Evolutionary conservation across 1,284 basidiomycete genomes (phyloP).

Genomic region (Cutaneotrichosporon mucoides): DNA sequence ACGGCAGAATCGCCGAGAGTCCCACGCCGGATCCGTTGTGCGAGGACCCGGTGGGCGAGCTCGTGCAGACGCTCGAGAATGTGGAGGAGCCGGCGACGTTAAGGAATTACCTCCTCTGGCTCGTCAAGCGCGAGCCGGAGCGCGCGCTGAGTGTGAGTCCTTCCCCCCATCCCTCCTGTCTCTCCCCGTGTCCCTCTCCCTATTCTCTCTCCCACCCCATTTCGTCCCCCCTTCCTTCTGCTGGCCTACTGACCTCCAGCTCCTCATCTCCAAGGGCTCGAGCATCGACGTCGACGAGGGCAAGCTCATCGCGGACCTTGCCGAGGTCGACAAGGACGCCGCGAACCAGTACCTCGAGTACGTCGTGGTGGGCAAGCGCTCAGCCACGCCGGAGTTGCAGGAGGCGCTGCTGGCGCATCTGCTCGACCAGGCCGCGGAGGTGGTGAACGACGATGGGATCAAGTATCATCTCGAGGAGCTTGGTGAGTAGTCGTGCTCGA

Average conservation of each 20-base stretch:
- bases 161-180: too few species aligned
- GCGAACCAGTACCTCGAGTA: constrained; percentile 73
- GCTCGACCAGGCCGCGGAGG: constrained; percentile 28
- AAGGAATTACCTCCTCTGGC: constrained; percentile 74
- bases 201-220: too few species aligned
- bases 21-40: constrained; percentile 63
- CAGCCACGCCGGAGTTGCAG: constrained; percentile 40
- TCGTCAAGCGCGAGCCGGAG: constrained; percentile 62
- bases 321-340: constrained; percentile 49
- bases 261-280: constrained; percentile 52
- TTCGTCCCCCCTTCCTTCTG: too few species aligned
- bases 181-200: too few species aligned
- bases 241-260: not conserved
- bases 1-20: constrained; percentile 64
- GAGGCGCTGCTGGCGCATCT: constrained; percentile 34
- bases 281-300: constrained; percentile 56
- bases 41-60: constrained; percentile 63
- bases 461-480: constrained; percentile 48
- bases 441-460: constrained; percentile 44
- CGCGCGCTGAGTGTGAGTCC: too few species aligned
- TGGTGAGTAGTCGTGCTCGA: constrained; percentile 28
- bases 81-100: constrained; percentile 61
- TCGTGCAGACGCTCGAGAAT: constrained; percentile 62
- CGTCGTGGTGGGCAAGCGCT: constrained; percentile 64
- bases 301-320: constrained; percentile 43